Percentiles rank a stretch among this genome's conserved stretches.
Conservation (phyloP, 164 flowering plant species). For the Berberis vulgaris region DNA sequence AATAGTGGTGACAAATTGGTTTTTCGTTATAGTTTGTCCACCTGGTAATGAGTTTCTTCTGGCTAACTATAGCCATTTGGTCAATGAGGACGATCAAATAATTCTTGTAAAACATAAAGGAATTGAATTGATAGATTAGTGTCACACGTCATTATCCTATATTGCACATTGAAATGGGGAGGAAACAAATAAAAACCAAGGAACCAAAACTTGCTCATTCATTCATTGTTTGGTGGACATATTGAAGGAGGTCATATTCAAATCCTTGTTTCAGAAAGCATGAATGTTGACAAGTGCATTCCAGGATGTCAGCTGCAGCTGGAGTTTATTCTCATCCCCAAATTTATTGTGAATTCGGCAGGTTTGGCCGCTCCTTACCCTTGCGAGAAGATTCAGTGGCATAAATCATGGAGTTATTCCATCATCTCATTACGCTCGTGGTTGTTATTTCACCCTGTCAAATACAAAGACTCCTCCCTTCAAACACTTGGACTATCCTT, state of each 20-base stretch:
- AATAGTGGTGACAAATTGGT: too few relatives aligned
- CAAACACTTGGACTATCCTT: constrained; percentile 72
- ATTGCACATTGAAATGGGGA: constrained; percentile 5
- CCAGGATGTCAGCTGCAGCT: constrained; percentile 30
- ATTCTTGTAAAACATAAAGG: too few relatives aligned
- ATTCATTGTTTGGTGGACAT: constrained; percentile 66
- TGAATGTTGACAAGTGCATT: constrained; percentile 35
- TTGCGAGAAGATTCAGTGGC: constrained; percentile 65
- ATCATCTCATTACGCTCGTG: constrained; percentile 66
- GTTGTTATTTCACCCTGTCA: constrained; percentile 76
- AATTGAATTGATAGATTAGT: too few relatives aligned
- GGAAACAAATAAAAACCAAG: constrained; percentile 55
- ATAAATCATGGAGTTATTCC: constrained; percentile 29
- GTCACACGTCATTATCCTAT: too few relatives aligned
- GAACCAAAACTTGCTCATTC: constrained; percentile 51
- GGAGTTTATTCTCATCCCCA: constrained; percentile 54
- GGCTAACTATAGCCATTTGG: too few relatives aligned
- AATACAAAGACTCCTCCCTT: constrained; percentile 52
- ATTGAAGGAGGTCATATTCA: constrained; percentile 31
- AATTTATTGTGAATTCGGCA: constrained; percentile 65
- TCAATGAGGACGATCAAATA: too few relatives aligned
- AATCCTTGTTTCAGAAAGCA: constrained; percentile 43
- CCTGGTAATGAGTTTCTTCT: too few relatives aligned
- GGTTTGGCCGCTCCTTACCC: constrained; percentile 60
- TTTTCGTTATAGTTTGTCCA: too few relatives aligned